These are phyloP conservation scores for Clavaria fumosa DNA, from an alignment of 768 basidiomycete genomes.

Conservation along the genomic window DNA sequence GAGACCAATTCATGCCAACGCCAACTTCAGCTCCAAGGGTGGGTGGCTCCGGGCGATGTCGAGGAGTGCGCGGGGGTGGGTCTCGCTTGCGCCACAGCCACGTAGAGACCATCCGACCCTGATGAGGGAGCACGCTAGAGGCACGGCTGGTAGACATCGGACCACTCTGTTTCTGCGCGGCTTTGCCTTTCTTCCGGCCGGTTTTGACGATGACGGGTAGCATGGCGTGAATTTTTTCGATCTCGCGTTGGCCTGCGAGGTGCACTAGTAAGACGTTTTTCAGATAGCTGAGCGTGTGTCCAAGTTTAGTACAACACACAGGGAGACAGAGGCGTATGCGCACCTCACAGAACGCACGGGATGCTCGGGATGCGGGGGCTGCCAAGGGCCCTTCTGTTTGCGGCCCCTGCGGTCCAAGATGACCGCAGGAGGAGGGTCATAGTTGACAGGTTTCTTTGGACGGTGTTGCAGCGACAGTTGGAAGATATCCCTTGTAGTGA, in stretches of 20 bases:
- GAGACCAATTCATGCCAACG: constrained; percentile 34
- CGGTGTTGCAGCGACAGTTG: constrained; percentile 19
- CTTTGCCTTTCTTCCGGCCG: no score
- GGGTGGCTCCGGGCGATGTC: background rate
- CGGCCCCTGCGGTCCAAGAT: constrained; percentile 2
- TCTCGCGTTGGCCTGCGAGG: constrained; percentile 25
- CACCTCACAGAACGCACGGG: constrained; percentile 41
- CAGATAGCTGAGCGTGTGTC: constrained; percentile 29
- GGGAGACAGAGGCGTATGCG: constrained; percentile 8
- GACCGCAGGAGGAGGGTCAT: constrained; percentile 5
- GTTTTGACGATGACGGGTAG: no score
- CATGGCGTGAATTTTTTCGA: constrained; percentile 27
- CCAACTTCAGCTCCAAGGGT: constrained; percentile 28
- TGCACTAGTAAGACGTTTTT: constrained; percentile 36
- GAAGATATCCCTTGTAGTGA: constrained; percentile 25
- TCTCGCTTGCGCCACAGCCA: constrained; percentile 25
- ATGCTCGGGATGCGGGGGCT: constrained; percentile 28
- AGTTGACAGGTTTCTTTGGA: constrained; percentile 11
- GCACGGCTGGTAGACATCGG: no score
- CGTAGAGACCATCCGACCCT: no score
- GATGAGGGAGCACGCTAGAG: no score
- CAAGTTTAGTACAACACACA: background rate
- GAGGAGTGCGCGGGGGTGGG: background rate
- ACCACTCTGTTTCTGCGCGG: no score
- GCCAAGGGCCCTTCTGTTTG: constrained; percentile 6